phyloP scores from a whole-genome alignment of 805 yeast genomes.

The Ogataea parapolymorpha region DNA sequence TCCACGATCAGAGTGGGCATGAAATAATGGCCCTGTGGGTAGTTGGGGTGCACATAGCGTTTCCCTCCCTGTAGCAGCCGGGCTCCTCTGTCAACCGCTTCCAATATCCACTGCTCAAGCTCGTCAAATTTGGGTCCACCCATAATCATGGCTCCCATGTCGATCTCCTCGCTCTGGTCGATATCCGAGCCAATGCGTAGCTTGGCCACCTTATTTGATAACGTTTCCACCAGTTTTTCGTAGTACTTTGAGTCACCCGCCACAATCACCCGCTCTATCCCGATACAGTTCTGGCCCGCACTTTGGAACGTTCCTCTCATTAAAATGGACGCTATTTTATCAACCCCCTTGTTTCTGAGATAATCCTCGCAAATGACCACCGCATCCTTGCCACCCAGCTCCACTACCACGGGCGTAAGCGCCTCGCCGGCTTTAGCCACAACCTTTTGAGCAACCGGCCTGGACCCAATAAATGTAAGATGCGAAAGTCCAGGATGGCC shows the following conservation, averaged over 20 bases:
- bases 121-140: constrained; percentile 63
- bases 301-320: constrained; percentile 97
- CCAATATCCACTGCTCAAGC: constrained; percentile 62
- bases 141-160: constrained; percentile 94
- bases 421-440: constrained; percentile 77
- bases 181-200: constrained; percentile 86
- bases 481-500: constrained; percentile 80
- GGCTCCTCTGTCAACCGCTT: constrained; percentile 84
- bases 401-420: constrained; percentile 94
- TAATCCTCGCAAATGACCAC: constrained; percentile 82
- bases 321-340: constrained; percentile 67
- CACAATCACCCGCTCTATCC: constrained; percentile 91
- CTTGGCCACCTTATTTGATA: constrained; percentile 53
- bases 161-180: constrained; percentile 86
- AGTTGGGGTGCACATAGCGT: constrained; percentile 79
- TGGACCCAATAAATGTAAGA: constrained; percentile 94
- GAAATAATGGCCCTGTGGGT: constrained; percentile 94
- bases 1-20: constrained; percentile 84
- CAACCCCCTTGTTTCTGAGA: constrained; percentile 42
- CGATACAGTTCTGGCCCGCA: constrained; percentile 97
- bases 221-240: constrained; percentile 53
- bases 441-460: constrained; percentile 88
- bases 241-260: constrained; percentile 59
- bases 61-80: constrained; percentile 76
- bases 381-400: constrained; percentile 96